Conservation (phyloP, 1,284 basidiomycete genomes). For the Cutaneotrichosporon sp. region DNA sequence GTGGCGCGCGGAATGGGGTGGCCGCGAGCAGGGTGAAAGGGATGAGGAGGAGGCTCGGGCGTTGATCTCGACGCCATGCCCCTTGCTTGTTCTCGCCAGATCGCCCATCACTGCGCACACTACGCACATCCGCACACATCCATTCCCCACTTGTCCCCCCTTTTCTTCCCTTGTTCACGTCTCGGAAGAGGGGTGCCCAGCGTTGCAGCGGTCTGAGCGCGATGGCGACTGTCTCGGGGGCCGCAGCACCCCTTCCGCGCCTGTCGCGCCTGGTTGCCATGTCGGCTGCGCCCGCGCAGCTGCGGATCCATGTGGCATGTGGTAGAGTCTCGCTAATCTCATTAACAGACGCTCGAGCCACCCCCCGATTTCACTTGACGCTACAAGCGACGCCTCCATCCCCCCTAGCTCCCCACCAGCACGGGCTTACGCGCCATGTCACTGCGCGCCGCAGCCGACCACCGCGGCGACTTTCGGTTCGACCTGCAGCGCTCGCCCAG, state of each 20-base stretch:
- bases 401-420: neutral
- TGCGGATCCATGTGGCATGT: no score
- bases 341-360: neutral
- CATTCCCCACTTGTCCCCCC: no score
- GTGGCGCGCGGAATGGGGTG: no score
- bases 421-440: conserved; percentile 5
- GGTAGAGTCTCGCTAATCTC: neutral
- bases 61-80: neutral
- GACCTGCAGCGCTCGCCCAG: conserved; percentile 8
- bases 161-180: neutral
- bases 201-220: no score
- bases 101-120: neutral
- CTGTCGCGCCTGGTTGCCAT: no score
- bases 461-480: neutral
- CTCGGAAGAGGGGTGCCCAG: no score
- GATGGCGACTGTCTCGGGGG: neutral
- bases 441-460: conserved; percentile 2
- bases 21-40: neutral
- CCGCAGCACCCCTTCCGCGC: no score
- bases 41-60: neutral
- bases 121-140: no score
- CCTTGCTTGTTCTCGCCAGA: no score
- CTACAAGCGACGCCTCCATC: neutral
- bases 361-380: neutral
- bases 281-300: no score